Conservation (phyloP, 1,284 basidiomycete genomes). For the Malassezia pachydermatis region DNA sequence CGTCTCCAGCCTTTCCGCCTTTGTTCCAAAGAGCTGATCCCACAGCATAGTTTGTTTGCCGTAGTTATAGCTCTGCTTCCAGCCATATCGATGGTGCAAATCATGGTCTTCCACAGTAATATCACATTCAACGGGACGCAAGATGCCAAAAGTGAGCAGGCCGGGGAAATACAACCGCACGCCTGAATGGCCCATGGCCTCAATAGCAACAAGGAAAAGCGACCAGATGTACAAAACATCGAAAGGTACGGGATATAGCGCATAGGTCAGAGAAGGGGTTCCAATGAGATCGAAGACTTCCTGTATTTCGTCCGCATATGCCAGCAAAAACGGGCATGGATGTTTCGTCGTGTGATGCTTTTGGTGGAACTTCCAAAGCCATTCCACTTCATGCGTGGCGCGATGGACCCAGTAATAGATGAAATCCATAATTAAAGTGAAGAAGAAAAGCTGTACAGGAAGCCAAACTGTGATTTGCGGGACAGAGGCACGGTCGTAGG, state of each 20-base stretch:
- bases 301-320: constrained; percentile 35
- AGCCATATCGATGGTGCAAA: constrained; percentile 42
- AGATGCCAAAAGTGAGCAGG: constrained; percentile 21
- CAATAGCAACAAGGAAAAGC: constrained; percentile 24
- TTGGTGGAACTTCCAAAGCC: constrained; percentile 26
- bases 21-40: constrained; percentile 40
- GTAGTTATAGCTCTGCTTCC: constrained; percentile 30
- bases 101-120: constrained; percentile 45
- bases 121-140: constrained; percentile 28
- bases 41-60: constrained; percentile 43
- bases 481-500: constrained; percentile 6
- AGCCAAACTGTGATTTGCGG: constrained; percentile 14
- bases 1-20: constrained; percentile 30
- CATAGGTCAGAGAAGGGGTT: constrained; percentile 28
- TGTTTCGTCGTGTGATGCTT: constrained; percentile 36
- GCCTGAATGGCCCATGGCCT: constrained; percentile 34
- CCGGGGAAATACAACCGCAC: constrained; percentile 28
- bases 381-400: constrained; percentile 29
- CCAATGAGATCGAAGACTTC: constrained; percentile 34
- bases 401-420: constrained; percentile 40
- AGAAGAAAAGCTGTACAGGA: constrained; percentile 19
- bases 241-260: constrained; percentile 25
- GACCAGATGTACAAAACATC: constrained; percentile 21
- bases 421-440: constrained; percentile 23
- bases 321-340: constrained; percentile 26